Base-by-base conservation (phyloP, 768 basidiomycete genomes). In the Tricholomella constricta region DNA sequence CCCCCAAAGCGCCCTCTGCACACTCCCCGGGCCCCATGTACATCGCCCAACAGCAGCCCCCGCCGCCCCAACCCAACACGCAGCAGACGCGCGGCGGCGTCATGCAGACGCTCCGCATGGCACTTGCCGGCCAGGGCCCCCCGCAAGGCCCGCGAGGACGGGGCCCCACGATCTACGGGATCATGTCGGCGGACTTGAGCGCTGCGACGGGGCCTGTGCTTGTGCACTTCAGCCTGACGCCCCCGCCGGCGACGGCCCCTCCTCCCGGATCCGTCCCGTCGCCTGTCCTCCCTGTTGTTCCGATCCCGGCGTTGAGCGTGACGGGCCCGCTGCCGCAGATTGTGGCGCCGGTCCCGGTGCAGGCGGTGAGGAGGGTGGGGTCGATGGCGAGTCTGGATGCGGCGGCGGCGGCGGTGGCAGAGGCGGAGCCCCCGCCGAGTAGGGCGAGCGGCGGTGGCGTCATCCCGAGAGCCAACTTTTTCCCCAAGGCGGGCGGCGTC, bases 381-480 rank as follows among this genome's bases (percentile, higher is more conserved):
- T 53, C 54, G 17, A 34, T 44, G 12, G 37, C 58, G 36, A 48
- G 41, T 29, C 34, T 54, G 23, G 55, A 56, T 48, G 35, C 52
- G 26, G 22, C 47, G 3, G 32, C 44, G 12, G 36, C 17, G 8
- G 37, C 27, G 26, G 20, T 10, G 19, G 31, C 31, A 4, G 58
- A 40, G 22, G 34, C 43, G 31, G 35, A 14, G 29, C 29, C 34
- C 38, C 51, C 32, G 48, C 57, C 35, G 22, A 12, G 35, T 3
- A 50, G 25, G 27, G 22, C 54, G 38, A 44, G 46, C 37, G 17
- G 55, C 8, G 54, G 59, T 34, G 67, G 60, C 1, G 64, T 62
- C 4, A 74, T 88, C 23, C 85, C 80, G 0, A 68, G 86, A 12
- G 74, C 85, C 0, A 85, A 86, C 42, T 89, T 91, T 61, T 75